Evolutionary conservation across 2,329 filamentous ascomycete genomes (phyloP).

Genomic region (Colletotrichum incanum): DNA sequence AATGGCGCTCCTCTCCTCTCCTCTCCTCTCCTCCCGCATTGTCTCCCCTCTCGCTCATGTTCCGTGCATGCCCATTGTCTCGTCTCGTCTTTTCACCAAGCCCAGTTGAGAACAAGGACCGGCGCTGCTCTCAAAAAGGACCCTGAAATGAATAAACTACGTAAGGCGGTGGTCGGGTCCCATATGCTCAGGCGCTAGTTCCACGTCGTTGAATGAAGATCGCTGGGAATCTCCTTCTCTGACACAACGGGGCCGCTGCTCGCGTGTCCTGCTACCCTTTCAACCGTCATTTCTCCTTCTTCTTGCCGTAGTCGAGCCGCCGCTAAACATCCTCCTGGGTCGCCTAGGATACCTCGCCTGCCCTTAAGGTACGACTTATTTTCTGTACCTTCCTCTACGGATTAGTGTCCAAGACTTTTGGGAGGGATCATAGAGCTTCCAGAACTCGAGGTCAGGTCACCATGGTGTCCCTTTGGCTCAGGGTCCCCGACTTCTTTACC

Average conservation of each 20-base stretch:
- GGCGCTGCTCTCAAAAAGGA: constrained; percentile 24
- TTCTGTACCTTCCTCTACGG: constrained; percentile 27
- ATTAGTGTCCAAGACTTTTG: constrained; percentile 6
- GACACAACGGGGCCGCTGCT: constrained; percentile 26
- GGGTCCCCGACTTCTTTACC: background rate
- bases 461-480: background rate
- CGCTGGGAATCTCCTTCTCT: constrained; percentile 31
- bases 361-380: background rate
- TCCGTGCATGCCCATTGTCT: constrained; percentile 14
- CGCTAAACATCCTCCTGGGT: constrained; percentile 6
- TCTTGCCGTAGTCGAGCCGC: constrained; percentile 30
- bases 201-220: constrained; percentile 30
- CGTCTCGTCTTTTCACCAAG: constrained; percentile 9
- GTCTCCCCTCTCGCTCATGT: constrained; percentile 19
- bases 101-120: constrained; percentile 29
- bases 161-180: constrained; percentile 21
- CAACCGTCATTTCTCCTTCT: background rate
- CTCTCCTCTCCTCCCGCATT: constrained; percentile 2
- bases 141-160: constrained; percentile 41
- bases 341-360: constrained; percentile 8
- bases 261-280: constrained; percentile 20
- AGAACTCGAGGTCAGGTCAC: background rate
- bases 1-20: background rate
- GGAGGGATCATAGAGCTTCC: constrained; percentile 6
- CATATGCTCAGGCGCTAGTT: constrained; percentile 18